A percentile compares a stretch with the other conserved stretches of the same genome.
Conservation (phyloP, 768 basidiomycete species). For the Podaxis rugospora region DNA sequence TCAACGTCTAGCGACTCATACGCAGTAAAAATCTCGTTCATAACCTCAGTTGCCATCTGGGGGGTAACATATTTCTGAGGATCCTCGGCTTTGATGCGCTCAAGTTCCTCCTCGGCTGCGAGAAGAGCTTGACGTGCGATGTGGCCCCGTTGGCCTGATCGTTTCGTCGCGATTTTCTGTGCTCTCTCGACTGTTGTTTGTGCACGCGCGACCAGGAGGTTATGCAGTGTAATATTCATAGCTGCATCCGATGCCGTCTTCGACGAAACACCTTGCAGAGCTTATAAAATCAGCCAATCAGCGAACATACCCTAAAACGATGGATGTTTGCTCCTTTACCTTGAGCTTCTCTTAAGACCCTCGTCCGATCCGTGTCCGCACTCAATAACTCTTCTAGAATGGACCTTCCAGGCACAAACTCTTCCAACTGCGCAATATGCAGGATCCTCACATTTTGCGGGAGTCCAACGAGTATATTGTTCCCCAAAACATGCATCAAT, state of each 20-base stretch:
- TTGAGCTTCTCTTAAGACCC: slow-evolving; percentile 24
- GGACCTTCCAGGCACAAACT: slow-evolving; percentile 21
- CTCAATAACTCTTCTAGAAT: slow-evolving; percentile 25
- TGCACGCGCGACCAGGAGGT: slow-evolving; percentile 20
- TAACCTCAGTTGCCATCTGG: slow-evolving; percentile 19
- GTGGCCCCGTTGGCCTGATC: slow-evolving; percentile 54
- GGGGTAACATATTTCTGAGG: slow-evolving; percentile 25
- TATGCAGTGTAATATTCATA: slow-evolving; percentile 20
- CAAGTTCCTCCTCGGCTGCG: slow-evolving; percentile 37
- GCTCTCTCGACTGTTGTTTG: slow-evolving; percentile 27
- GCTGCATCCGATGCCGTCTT: slow-evolving; percentile 17
- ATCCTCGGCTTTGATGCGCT: slow-evolving; percentile 23
- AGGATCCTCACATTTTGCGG: slow-evolving; percentile 29
- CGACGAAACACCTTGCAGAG: slow-evolving; percentile 19
- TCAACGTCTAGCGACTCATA: slow-evolving; percentile 31
- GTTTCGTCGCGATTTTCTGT: slow-evolving; percentile 43
- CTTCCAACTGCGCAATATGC: slow-evolving; percentile 29
- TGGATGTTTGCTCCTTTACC: slow-evolving; percentile 13
- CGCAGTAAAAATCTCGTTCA: slow-evolving; percentile 23
- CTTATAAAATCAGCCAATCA: slow-evolving; percentile 9
- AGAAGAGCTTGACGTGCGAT: slow-evolving; percentile 51
- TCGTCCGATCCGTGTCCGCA: slow-evolving; percentile 21
- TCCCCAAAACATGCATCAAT: slow-evolving; percentile 25
- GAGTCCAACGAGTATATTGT: slow-evolving; percentile 26
- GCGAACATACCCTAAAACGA: too few relatives aligned